Base-by-base conservation (phyloP, 2,329 filamentous ascomycete genomes). In the Rutstroemia sp. region DNA sequence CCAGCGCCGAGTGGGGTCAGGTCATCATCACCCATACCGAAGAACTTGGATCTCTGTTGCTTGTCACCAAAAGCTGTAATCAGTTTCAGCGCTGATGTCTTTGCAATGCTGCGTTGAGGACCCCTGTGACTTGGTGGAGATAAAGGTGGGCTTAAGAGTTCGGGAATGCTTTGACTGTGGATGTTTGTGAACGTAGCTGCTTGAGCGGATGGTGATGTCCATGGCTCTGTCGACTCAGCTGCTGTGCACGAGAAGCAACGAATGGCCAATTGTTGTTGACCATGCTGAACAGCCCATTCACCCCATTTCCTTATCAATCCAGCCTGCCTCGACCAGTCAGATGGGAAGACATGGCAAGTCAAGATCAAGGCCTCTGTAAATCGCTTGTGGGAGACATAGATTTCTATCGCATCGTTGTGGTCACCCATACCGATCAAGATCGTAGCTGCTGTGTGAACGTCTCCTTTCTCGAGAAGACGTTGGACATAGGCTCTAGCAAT, bases 251-350 rank as follows among this genome's bases (percentile, higher is more conserved):
- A 90, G 70, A 96, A 96, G 72, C 84, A 97, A 65, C 92, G 80
- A 49, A 96, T 94, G 17, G 94, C 94, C 47, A 99, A 77, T 65
- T 95, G 89, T 62, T 94, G 88, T 65, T 96, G 88, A 16, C 88
- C 87, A 64, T 94, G 86, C 60, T 88, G 86, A 12, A 96, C 86
- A 39, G 92, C 89, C 75, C 88, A 86, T 67, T 96, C 92, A 57
- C 94, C 94, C 94, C 94, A 99, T 75, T 94, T 92, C 64, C 89
- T 84, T 60, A 96, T 84, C 48, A 99, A 82, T 65, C 88, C 87
- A 12, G 88, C 86, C 70, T 96, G 91, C 34, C 92, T 83, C 66
- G 94, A 88, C 94, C 94, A 99, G 58, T 96, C 92, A 0, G 79
- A 75, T 0, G 92, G 91, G 65, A 87, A 90, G 25, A 87, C 81